Evolutionary conservation across 257 asterid species (phyloP).

Genomic region (Solanum habrochaites): DNA sequence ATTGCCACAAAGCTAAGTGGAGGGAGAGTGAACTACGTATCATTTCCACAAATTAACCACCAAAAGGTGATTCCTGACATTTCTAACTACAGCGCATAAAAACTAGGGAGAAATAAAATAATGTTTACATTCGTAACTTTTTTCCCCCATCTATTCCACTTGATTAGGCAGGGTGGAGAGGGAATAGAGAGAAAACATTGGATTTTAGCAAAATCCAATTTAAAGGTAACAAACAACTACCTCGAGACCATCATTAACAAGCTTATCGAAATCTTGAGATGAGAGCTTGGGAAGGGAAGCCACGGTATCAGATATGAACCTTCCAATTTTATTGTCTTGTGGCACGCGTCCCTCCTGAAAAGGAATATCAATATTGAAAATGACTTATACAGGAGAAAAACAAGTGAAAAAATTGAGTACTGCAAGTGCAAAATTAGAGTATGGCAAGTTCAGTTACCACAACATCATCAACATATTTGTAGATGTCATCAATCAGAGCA

Average conservation of each 20-base stretch:
- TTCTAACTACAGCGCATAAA: background rate
- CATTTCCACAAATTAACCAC: background rate
- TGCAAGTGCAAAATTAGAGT: background rate
- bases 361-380: background rate
- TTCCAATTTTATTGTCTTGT: conserved; percentile 66
- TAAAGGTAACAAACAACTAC: conserved; percentile 13
- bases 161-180: background rate
- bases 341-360: conserved; percentile 63
- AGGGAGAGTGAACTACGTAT: background rate
- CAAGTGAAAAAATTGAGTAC: background rate
- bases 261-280: conserved; percentile 31
- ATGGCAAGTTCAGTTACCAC: conserved; percentile 43
- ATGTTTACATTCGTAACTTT: background rate
- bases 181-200: background rate
- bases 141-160: background rate
- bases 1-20: background rate
- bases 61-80: background rate
- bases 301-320: conserved; percentile 53
- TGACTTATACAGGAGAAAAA: background rate
- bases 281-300: conserved; percentile 67
- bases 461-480: conserved; percentile 84
- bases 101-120: background rate
- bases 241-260: conserved; percentile 56
- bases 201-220: background rate
- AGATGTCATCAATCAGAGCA: conserved; percentile 66